These are phyloP conservation scores for Nothophaeocryptopus gaeumannii DNA, from an alignment of 2,329 filamentous ascomycete species.

Conservation along the genomic window DNA sequence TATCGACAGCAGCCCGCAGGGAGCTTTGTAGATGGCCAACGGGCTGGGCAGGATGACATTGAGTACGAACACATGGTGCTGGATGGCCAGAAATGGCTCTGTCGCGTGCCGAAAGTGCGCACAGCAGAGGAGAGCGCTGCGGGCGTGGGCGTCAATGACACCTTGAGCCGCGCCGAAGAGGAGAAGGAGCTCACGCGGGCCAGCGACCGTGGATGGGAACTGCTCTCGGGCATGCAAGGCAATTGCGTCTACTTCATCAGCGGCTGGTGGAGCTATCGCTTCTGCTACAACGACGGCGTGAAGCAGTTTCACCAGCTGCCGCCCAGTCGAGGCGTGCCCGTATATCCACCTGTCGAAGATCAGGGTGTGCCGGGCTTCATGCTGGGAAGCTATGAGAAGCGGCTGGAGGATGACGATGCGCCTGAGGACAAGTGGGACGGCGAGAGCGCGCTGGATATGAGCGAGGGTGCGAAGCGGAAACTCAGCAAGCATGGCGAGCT, in stretches of 20 bases:
- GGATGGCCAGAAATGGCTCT: conserved; percentile 71
- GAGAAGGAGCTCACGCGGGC: conserved; percentile 77
- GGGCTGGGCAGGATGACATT: conserved; percentile 17
- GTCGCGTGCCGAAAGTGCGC: conserved; percentile 72
- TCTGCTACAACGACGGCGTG: conserved; percentile 84
- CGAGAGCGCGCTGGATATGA: conserved; percentile 30
- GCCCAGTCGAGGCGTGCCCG: conserved; percentile 62
- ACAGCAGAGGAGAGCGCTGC: conserved; percentile 39
- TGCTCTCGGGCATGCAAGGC: conserved; percentile 73
- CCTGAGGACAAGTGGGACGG: conserved; percentile 22
- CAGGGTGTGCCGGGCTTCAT: conserved; percentile 72
- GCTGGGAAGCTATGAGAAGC: conserved; percentile 59
- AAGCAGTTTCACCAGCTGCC: conserved; percentile 87
- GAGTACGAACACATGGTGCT: conserved; percentile 73
- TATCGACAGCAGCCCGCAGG: conserved; percentile 19
- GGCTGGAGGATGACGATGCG: conserved; percentile 31
- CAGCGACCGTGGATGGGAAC: conserved; percentile 72
- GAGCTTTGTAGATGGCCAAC: conserved; percentile 7
- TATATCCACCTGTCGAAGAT: conserved; percentile 73
- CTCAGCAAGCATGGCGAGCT: conserved; percentile 48
- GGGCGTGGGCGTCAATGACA: conserved; percentile 27
- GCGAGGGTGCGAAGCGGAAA: conserved; percentile 29
- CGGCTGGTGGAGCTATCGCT: conserved; percentile 95
- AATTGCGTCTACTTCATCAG: conserved; percentile 79
- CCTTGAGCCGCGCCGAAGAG: conserved; percentile 58